Evolutionary conservation across 805 yeast genomes (phyloP), one percentile per base, ranked within the genome.

Genomic region (Candida piceae): DNA sequence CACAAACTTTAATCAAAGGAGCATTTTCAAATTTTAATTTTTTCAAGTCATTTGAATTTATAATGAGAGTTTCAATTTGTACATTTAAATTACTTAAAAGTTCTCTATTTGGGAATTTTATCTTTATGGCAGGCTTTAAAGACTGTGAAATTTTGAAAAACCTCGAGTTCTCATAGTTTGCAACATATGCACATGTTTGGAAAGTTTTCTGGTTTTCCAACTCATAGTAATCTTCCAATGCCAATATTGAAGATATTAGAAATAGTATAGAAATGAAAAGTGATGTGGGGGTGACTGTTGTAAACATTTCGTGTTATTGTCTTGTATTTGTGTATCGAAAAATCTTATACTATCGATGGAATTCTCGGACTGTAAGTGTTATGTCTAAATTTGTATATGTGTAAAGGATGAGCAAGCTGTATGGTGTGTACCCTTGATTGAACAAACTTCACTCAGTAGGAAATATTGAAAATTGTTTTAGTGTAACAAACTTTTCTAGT

Each of bases 141-240:
- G 48, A 44, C 32, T 47, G 43, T 2, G 52, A 45, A 2, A 48
- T 34, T 16, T 37, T 33, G 36, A 41, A 46, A 16, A 39, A n/a
- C 20, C 17, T 24, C 5, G 52, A 43, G 15, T 36, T 37, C 22
- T 54, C 51, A 25, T 52, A 50, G 29, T 53, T 44, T 7, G 58
- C 55, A 13, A 60, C 44, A 32, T 49, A 53, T 2, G 65, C 58
- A 35, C 65, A 60, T 1, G 58, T 46, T 40, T 58, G 62, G 11
- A 55, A 40, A 9, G 48, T 42, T 29, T 38, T 40, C n/a, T 44
- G 47, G 9, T 45, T 42, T 13, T 41, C 39, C 7, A 60, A 29
- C 3, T 38, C 31, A 22, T 57, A 49, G 4, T 24, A 13, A 34
- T 60, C 64, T 21, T 43, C 46, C 11, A 58, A 29, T 2, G 58